Conservation (phyloP, 805 yeast species). For the Schwanniomyces vanrijiae region DNA sequence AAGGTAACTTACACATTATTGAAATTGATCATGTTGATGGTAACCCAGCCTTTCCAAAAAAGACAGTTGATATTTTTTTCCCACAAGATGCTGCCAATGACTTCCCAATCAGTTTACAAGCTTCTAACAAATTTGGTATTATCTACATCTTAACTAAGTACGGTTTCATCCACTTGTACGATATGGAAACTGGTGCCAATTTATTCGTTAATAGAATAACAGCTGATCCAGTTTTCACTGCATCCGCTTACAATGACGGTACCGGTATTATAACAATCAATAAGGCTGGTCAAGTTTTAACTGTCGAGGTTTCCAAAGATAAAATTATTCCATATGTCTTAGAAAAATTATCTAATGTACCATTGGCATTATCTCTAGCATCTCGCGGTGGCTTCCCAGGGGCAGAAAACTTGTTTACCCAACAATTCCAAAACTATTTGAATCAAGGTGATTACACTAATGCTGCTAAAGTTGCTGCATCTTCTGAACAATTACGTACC, state of each 20-base stretch:
- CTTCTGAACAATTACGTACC: constrained; percentile 89
- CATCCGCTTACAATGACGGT: constrained; percentile 65
- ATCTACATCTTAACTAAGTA: constrained; percentile 88
- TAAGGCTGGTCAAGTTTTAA: constrained; percentile 91
- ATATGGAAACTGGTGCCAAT: constrained; percentile 87
- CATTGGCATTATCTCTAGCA: constrained; percentile 83
- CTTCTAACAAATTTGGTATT: constrained; percentile 83
- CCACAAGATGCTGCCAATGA: constrained; percentile 96
- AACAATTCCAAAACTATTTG: constrained; percentile 86
- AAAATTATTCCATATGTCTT: constrained; percentile 88
- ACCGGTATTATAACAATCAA: constrained; percentile 92
- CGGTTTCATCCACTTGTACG: constrained; percentile 95
- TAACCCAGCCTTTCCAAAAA: constrained; percentile 83
- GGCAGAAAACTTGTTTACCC: constrained; percentile 87
- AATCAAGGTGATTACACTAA: constrained; percentile 82
- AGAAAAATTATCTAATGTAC: constrained; percentile 80
- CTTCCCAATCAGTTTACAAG: constrained; percentile 91
- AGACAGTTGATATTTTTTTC: constrained; percentile 88
- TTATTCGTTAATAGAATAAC: constrained; percentile 95
- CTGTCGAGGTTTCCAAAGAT: constrained; percentile 83
- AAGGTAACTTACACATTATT: constrained; percentile 79
- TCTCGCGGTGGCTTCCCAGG: constrained; percentile 97
- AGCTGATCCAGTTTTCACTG: constrained; percentile 92
- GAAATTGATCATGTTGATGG: constrained; percentile 94
- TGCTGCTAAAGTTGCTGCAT: constrained; percentile 97